Evolutionary conservation across 2,329 filamentous ascomycete species (phyloP).

Genomic region (Fusarium devonianum): DNA sequence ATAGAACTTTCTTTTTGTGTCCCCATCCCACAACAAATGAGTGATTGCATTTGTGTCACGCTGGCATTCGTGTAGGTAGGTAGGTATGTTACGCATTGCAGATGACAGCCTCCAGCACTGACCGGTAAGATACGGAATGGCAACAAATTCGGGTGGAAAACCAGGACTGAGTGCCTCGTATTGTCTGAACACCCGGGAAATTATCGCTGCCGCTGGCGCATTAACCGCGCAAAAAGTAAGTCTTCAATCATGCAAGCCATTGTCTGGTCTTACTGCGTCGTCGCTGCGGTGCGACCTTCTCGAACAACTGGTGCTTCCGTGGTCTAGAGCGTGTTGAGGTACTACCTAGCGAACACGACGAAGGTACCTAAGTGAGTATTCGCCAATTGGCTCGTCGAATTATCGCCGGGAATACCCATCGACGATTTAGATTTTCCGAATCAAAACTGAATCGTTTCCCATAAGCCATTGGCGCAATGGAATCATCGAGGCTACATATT

Average conservation of each 20-base stretch:
- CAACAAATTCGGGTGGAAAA: no score
- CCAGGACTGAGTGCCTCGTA: no score
- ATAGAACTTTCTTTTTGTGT: background rate
- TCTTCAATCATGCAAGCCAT: no score
- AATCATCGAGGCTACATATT: constrained; percentile 9
- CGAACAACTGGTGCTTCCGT: constrained; percentile 1
- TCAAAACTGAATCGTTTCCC: background rate
- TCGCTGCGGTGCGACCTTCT: constrained; percentile 5
- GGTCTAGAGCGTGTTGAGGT: background rate
- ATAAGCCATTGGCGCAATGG: no score
- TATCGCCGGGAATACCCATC: constrained; percentile 17
- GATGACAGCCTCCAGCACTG: no score
- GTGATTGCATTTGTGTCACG: no score
- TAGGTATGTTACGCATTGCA: no score
- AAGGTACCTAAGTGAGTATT: no score
- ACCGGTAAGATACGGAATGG: no score
- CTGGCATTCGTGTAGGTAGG: background rate
- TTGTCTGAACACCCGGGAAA: constrained; percentile 3
- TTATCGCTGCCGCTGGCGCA: constrained; percentile 5
- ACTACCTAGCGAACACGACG: no score
- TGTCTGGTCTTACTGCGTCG: no score
- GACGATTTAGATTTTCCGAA: constrained; percentile 6
- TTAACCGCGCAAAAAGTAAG: constrained; percentile 2
- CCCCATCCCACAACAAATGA: no score
- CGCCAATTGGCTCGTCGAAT: background rate